These are phyloP conservation scores for Claviceps spartinae DNA, from an alignment of 2,329 filamentous ascomycete species.

Conservation along the genomic window DNA sequence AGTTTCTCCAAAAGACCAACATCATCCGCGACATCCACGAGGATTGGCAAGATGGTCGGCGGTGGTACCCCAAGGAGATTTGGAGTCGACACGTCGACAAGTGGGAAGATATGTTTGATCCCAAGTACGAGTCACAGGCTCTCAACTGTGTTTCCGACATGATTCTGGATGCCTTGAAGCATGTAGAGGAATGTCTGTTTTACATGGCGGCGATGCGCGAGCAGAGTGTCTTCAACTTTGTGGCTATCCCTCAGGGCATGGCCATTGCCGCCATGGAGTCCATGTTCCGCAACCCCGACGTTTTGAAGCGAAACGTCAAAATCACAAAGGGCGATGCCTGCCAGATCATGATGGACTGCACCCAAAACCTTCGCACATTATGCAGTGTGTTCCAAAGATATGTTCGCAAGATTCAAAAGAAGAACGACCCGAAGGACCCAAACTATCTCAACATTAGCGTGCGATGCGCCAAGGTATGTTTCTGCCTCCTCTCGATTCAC, in stretches of 20 bases:
- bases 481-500: background rate
- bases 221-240: conserved; percentile 98
- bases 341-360: conserved; percentile 79
- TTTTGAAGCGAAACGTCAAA: conserved; percentile 84
- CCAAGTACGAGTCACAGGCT: conserved; percentile 62
- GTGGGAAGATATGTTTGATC: conserved; percentile 82
- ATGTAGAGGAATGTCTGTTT: conserved; percentile 88
- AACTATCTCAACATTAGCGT: conserved; percentile 87
- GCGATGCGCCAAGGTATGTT: conserved; percentile 63
- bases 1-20: conserved; percentile 96
- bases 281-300: conserved; percentile 78
- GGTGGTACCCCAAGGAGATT: conserved; percentile 92
- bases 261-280: conserved; percentile 88
- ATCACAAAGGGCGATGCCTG: conserved; percentile 94
- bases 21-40: conserved; percentile 94
- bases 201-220: conserved; percentile 92
- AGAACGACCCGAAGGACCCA: conserved; percentile 87
- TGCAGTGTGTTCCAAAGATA: conserved; percentile 75
- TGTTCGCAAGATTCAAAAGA: conserved; percentile 70
- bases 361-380: conserved; percentile 72
- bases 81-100: conserved; percentile 90
- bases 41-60: conserved; percentile 72
- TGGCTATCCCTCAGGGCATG: conserved; percentile 93
- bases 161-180: conserved; percentile 77
- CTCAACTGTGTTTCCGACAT: conserved; percentile 84